Percentiles rank a stretch among this genome's conserved stretches.
Conservation (phyloP, 306 rosid genomes). For the Quercus bicolor region DNA sequence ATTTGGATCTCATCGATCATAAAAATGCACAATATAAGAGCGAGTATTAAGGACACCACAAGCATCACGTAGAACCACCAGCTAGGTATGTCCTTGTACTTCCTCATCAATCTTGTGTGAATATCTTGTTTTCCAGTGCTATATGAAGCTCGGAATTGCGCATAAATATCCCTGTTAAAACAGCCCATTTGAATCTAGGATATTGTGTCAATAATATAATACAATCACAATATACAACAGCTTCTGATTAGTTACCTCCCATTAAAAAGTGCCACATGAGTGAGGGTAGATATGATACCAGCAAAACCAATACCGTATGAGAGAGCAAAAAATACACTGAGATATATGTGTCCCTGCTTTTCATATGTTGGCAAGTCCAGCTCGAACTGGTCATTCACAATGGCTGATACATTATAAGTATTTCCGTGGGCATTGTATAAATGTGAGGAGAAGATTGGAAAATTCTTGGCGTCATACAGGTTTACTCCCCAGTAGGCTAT, state of each 20-base stretch:
- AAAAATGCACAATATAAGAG: constrained; percentile 38
- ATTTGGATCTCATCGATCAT: constrained; percentile 51
- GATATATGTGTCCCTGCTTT: constrained; percentile 41
- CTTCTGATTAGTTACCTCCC: constrained; percentile 40
- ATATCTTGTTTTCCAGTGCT: constrained; percentile 43
- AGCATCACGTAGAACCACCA: constrained; percentile 65
- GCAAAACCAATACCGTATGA: constrained; percentile 68
- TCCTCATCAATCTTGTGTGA: constrained; percentile 68
- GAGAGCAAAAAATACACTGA: constrained; percentile 50
- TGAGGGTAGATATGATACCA: constrained; percentile 44
- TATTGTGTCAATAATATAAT: too few species aligned
- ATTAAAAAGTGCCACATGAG: constrained; percentile 62
- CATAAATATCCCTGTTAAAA: constrained; percentile 43
- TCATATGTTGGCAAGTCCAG: constrained; percentile 42
- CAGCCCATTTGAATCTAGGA: neutral
- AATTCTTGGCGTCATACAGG: constrained; percentile 47
- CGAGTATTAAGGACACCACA: constrained; percentile 29
- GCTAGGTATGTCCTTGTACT: constrained; percentile 50
- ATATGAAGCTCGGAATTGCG: constrained; percentile 35
- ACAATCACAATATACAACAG: neutral
- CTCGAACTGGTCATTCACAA: constrained; percentile 57
- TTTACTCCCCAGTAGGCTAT: constrained; percentile 50
- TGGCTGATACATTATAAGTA: constrained; percentile 35
- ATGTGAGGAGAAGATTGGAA: constrained; percentile 51
- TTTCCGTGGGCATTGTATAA: constrained; percentile 41